Evolutionary conservation across 139 green algal species (phyloP).

Genomic region (Chlamydomonas schloesseri): DNA sequence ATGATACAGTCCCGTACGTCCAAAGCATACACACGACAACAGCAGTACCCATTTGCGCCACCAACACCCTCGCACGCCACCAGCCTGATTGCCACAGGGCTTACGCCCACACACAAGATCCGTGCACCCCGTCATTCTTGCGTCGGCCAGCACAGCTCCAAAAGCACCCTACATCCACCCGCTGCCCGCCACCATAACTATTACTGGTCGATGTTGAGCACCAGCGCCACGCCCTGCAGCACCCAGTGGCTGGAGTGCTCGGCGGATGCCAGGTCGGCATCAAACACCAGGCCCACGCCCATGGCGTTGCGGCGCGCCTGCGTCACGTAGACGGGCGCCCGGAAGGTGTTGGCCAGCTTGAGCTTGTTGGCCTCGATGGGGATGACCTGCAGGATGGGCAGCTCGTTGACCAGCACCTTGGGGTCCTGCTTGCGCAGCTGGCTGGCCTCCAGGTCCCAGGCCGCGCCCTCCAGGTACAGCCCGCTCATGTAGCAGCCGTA

Average conservation of each 20-base stretch:
- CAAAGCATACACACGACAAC: too few relatives aligned
- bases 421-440: conserved; percentile 76
- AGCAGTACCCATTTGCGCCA: too few relatives aligned
- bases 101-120: too few relatives aligned
- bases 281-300: conserved; percentile 87
- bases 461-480: conserved; percentile 88
- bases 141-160: too few relatives aligned
- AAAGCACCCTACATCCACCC: too few relatives aligned
- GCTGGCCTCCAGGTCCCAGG: conserved; percentile 74
- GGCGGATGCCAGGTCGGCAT: conserved; percentile 80
- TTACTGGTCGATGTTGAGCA: conserved; percentile 79
- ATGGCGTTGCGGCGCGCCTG: conserved; percentile 87
- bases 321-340: conserved; percentile 88
- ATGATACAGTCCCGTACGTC: too few relatives aligned
- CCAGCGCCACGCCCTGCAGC: conserved; percentile 86
- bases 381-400: conserved; percentile 88
- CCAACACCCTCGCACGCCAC: too few relatives aligned
- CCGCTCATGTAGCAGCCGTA: conserved; percentile 86
- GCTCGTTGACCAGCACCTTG: conserved; percentile 85
- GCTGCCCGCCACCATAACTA: too few relatives aligned
- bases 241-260: conserved; percentile 88
- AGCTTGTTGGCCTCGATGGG: conserved; percentile 86
- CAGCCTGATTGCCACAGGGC: too few relatives aligned
- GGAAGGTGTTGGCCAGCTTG: conserved; percentile 82
- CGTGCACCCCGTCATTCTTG: too few relatives aligned